A percentile compares a stretch with the other conserved stretches of the same genome.
Evolutionary conservation across 2,329 filamentous ascomycete genomes (phyloP).

Genomic region (Hypocreales sp.): DNA sequence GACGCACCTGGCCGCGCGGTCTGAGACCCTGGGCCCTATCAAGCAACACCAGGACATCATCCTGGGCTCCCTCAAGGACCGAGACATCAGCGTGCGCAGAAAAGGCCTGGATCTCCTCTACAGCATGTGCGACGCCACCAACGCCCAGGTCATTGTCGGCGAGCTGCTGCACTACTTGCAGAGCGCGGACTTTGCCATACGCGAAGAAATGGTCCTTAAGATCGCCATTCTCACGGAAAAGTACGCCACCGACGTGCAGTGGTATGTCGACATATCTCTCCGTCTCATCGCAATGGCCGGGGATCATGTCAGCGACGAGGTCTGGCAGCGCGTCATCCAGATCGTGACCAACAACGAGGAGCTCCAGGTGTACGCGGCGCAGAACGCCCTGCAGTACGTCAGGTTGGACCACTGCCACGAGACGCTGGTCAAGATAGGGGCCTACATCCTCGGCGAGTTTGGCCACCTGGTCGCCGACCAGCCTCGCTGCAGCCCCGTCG

Average conservation of each 20-base stretch:
- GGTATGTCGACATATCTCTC: slow-evolving; percentile 97
- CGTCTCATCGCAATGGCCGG: slow-evolving; percentile 91
- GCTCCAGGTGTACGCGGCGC: slow-evolving; percentile 87
- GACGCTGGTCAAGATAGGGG: slow-evolving; percentile 93
- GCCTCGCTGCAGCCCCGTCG: slow-evolving; percentile 83
- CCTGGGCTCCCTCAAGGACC: slow-evolving; percentile 80
- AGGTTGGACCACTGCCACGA: slow-evolving; percentile 92
- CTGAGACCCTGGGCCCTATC: slow-evolving; percentile 90
- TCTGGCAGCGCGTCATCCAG: slow-evolving; percentile 97
- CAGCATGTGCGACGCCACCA: slow-evolving; percentile 98
- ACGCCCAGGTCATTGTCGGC: slow-evolving; percentile 82
- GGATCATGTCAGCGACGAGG: slow-evolving; percentile 96
- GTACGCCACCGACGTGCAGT: slow-evolving; percentile 95
- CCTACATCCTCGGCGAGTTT: slow-evolving; percentile 91
- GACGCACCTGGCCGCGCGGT: slow-evolving; percentile 88
- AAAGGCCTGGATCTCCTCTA: slow-evolving; percentile 94
- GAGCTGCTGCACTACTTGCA: slow-evolving; percentile 91
- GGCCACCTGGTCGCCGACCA: slow-evolving; percentile 92
- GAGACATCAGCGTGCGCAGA: slow-evolving; percentile 90
- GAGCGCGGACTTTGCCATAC: slow-evolving; percentile 91
- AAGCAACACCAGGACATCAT: slow-evolving; percentile 98
- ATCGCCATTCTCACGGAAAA: slow-evolving; percentile 97
- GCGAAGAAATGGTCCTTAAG: slow-evolving; percentile 98
- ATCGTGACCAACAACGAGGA: slow-evolving; percentile 99
- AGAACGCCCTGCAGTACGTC: slow-evolving; percentile 83